Base-by-base conservation (phyloP, 2,329 filamentous ascomycete genomes). In the Colletotrichum paranaense region DNA sequence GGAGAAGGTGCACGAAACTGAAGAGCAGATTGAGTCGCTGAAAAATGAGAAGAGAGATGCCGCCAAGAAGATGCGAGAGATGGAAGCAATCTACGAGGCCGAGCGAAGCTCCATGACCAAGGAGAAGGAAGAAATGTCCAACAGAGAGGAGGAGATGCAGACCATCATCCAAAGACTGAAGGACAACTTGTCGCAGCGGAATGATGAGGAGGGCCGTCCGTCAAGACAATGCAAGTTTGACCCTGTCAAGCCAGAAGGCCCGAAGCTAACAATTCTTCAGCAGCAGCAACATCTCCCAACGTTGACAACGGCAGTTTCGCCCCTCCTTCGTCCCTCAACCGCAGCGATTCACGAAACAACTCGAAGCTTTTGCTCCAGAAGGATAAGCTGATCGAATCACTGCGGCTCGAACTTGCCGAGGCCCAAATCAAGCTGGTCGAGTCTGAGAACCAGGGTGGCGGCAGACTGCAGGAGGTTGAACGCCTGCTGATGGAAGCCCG, bases 391-490 rank as follows among this genome's bases (percentile, higher is more conserved):
- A 98, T 99, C 78, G 96, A 98, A 82, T 95, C 93, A 12, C 87
- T 99, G 75, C 91, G 96, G 69, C 89, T 98, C 30, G 97, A 99
- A 82, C 89, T 99, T 62, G 96, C 97, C 56, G 97, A 98, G 82
- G 93, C 94, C 26, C 95, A 98, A 82, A 97, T 98, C 84, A 98
- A 98, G 83, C 88, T 98, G 30, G 93, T 98, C 32, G 96, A 98
- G 82, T 92, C 97, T 67, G 95, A 98, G 84, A 98, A 98, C 81
- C 92, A 94, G 82, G 96, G 95, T 65, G 96, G 95, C 66, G 95
- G 95, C 58, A 92, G 94, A 32, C 86, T 98, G 79, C 93, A 94
- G 76, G 95, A 98, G 82, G 90, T 98, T n/a, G 95, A 98, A 84
- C 93, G 93, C 78, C 91, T 94, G 76, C 89, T 98, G 65, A 92